Base-by-base conservation (phyloP, 441 rosid genomes). In the Manihot esculenta region DNA sequence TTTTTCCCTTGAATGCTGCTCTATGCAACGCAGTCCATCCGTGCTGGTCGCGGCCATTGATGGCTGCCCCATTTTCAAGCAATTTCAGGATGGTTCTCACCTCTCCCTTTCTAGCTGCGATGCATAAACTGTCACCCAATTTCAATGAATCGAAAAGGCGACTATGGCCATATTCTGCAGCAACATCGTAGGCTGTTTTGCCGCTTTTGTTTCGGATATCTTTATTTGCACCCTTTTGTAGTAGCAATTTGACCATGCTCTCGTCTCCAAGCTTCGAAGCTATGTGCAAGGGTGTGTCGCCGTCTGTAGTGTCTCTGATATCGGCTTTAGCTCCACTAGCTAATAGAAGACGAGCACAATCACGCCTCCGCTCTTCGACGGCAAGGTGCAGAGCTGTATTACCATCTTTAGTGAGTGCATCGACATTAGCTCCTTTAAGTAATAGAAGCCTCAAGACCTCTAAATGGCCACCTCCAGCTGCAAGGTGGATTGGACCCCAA, bases 11-110 rank as follows among this genome's bases (percentile, higher is more conserved):
- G 60, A 89, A 85, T 7, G 87, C 77, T 0, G 94, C 88, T 60
- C 91, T 79, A 41, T 89, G 91, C 58, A 89, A 75, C 0, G 91
- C 87, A 0, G 89, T 89, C 94, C 91, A 89, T 44, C 94, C 91
- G 42, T 85, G 82, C 48, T 84, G 89, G 71, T 89, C 94, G 9
- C 79, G 68, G 5, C 88, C 88, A 10, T 82, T 85, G 47, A 87
- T 78, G 0, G 73, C 54, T 0, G 91, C 94, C 6, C 91, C 91
- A 27, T 67, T 72, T 68, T 87, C 85, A 0, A 85, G 66, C 55
- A 85, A 62, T 58, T 72, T 77, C 21, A 62, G 71, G 41, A 87
- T 74, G 2, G 62, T 57, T 54, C 81, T 79, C n/a, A 60, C 68
- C 24, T 85, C 91, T 3, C 94, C 94, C 64, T 80, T 87, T 15